A percentile compares a stretch with the other conserved stretches of the same genome.
Conservation (phyloP, 169 alveolate species). For the Cryptosporidium parvum region DNA sequence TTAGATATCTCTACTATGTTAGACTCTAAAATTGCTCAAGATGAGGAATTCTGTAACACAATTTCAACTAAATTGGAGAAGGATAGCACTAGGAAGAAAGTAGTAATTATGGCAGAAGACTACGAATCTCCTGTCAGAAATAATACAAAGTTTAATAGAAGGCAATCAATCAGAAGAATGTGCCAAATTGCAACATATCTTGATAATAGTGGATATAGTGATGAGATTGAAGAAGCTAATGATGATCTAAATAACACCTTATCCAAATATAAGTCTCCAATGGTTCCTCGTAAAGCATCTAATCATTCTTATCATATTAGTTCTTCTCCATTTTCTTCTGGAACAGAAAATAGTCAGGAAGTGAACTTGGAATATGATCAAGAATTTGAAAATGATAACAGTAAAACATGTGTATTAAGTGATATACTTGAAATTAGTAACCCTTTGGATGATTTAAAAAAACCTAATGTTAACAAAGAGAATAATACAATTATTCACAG, state of each 20-base stretch:
- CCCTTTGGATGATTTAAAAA: neutral
- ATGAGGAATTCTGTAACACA: neutral
- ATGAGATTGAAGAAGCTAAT: neutral
- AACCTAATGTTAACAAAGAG: neutral
- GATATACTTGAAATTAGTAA: constrained; percentile 17
- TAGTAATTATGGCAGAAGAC: constrained; percentile 41
- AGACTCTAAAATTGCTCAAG: neutral
- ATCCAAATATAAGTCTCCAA: constrained; percentile 10
- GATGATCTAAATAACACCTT: neutral
- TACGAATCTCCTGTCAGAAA: constrained; percentile 18
- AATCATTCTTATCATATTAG: neutral
- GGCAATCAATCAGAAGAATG: constrained; percentile 69
- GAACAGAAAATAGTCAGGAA: neutral
- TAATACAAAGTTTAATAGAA: constrained; percentile 33
- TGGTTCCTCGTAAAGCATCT: neutral
- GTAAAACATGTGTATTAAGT: constrained; percentile 41
- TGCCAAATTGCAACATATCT: constrained; percentile 68
- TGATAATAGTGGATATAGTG: constrained; percentile 8
- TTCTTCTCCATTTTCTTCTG: neutral
- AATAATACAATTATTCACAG: neutral
- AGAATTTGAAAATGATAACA: constrained; percentile 5
- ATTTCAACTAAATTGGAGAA: neutral
- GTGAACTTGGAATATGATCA: neutral
- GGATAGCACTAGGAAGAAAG: constrained; percentile 9
- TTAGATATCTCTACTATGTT: constrained; percentile 27